Conservation (phyloP, 2,329 filamentous ascomycete species). For the Zymoseptoria crescenta region DNA sequence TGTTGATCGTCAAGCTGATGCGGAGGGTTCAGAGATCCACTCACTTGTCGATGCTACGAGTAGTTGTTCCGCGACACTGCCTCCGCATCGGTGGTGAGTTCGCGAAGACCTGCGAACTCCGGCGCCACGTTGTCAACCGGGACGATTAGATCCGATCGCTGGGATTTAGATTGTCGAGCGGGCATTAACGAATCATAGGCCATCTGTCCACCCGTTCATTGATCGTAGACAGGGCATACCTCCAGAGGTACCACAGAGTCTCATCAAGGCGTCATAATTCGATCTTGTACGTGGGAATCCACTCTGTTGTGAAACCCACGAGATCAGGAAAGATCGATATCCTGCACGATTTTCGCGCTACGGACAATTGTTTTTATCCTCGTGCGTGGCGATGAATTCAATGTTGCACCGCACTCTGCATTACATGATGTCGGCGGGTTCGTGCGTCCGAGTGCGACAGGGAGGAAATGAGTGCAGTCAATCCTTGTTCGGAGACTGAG, state of each 20-base stretch:
- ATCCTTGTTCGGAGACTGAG: not conserved
- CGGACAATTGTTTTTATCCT: not conserved
- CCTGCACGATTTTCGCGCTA: not conserved
- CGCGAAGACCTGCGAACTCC: too few relatives aligned
- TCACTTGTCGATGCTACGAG: too few relatives aligned
- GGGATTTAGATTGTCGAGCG: too few relatives aligned
- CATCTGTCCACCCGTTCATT: not conserved
- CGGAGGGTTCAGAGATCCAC: not conserved
- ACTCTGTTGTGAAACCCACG: not conserved
- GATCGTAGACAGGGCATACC: not conserved
- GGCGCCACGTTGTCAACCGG: too few relatives aligned
- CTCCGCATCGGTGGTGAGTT: too few relatives aligned
- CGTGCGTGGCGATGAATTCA: not conserved
- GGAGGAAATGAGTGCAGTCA: not conserved
- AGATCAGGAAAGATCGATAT: not conserved
- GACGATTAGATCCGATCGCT: too few relatives aligned
- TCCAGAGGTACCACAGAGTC: too few relatives aligned
- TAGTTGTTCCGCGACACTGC: too few relatives aligned
- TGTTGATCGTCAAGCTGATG: not conserved
- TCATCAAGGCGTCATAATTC: not conserved
- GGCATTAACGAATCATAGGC: not conserved
- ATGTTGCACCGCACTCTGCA: not conserved
- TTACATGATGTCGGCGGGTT: not conserved
- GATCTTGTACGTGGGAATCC: not conserved
- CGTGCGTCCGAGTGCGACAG: not conserved